Percentiles rank a stretch among this genome's conserved stretches.
phyloP scores from a whole-genome alignment of 306 rosid species.

The Bauhinia variegata region DNA sequence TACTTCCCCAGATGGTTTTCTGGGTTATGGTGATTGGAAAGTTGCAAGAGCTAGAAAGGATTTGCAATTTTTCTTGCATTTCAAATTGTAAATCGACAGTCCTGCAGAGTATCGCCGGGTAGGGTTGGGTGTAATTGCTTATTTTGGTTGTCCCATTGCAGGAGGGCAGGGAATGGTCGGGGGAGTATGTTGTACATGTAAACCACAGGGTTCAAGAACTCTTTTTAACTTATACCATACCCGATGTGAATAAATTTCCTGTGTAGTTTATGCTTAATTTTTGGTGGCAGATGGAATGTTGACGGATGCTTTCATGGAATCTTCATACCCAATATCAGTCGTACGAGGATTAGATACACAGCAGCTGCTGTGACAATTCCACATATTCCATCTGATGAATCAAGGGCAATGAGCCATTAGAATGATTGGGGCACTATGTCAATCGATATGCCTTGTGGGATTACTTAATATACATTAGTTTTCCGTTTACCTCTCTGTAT shows the following conservation, averaged over 20 bases:
- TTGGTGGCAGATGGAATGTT: not conserved
- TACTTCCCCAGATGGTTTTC: not conserved
- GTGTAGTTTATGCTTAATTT: too few relatives aligned
- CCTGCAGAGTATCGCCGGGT: too few relatives aligned
- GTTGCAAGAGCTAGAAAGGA: constrained; percentile 1
- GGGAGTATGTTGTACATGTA: not conserved
- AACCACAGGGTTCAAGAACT: constrained; percentile 10
- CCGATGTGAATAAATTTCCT: constrained; percentile 1
- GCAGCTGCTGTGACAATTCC: too few relatives aligned
- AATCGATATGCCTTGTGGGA: too few relatives aligned
- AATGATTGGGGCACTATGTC: too few relatives aligned
- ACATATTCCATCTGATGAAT: too few relatives aligned
- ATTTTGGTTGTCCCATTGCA: constrained; percentile 19
- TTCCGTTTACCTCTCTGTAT: too few relatives aligned
- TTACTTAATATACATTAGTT: too few relatives aligned
- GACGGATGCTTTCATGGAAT: too few relatives aligned
- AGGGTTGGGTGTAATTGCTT: not conserved
- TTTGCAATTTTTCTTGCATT: constrained; percentile 7
- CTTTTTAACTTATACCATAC: constrained; percentile 3
- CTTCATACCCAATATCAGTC: too few relatives aligned
- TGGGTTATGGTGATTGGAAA: constrained; percentile 24
- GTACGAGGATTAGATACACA: too few relatives aligned
- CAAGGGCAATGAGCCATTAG: too few relatives aligned
- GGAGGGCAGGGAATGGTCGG: not conserved
- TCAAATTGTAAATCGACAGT: constrained; percentile 21